Evolutionary conservation across 2,329 filamentous ascomycete genomes (phyloP).

Genomic region (Emergomyces pasteurianus): DNA sequence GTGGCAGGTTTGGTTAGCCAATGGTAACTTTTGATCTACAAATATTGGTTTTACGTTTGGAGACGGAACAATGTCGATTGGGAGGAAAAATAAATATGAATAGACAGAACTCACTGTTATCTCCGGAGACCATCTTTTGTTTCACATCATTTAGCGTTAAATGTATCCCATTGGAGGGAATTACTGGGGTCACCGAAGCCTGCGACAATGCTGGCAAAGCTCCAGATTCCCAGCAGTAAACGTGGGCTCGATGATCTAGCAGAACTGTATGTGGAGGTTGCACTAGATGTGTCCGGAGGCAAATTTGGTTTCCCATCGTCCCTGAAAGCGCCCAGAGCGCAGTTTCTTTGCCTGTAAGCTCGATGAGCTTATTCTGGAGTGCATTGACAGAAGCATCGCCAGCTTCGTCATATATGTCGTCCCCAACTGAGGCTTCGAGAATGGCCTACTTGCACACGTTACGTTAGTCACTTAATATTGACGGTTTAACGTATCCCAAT

Average conservation of each 20-base stretch:
- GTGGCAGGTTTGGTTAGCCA: neutral
- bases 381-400: slow-evolving; percentile 17
- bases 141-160: slow-evolving; percentile 25
- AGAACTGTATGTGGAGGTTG: slow-evolving; percentile 25
- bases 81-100: neutral
- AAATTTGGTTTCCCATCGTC: slow-evolving; percentile 32
- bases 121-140: slow-evolving; percentile 17
- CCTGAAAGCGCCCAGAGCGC: slow-evolving; percentile 24
- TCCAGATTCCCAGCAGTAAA: slow-evolving; percentile 21
- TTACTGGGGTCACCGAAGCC: slow-evolving; percentile 19
- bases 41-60: neutral
- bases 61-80: neutral
- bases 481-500: neutral
- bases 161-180: slow-evolving; percentile 22
- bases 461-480: neutral
- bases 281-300: slow-evolving; percentile 20
- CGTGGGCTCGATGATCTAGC: slow-evolving; percentile 23
- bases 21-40: neutral
- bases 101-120: slow-evolving; percentile 12
- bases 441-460: slow-evolving; percentile 13
- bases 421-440: slow-evolving; percentile 21
- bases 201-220: slow-evolving; percentile 21
- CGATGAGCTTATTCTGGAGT: slow-evolving; percentile 20
- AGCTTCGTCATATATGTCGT: slow-evolving; percentile 25
- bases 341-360: slow-evolving; percentile 23